phyloP scores from a whole-genome alignment of 345 rosid species.

The Salix udensis region DNA sequence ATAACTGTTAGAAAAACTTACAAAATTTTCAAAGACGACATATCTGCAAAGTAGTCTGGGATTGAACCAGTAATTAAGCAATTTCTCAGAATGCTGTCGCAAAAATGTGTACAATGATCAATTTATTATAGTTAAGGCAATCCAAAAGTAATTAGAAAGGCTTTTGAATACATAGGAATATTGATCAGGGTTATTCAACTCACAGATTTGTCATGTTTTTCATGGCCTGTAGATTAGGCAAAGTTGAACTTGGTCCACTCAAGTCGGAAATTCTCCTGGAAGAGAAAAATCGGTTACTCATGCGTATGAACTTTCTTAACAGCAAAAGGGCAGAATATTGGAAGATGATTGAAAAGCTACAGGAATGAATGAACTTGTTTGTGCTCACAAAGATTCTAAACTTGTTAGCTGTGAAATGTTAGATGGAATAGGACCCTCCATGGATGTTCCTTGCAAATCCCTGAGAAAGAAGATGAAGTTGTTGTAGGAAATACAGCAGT shows the following conservation, averaged over 20 bases:
- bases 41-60: slow-evolving; percentile 12
- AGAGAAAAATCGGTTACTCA: background rate
- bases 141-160: background rate
- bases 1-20: slow-evolving; percentile 36
- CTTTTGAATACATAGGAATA: too few species aligned
- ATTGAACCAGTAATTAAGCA: slow-evolving; percentile 53
- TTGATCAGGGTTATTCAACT: slow-evolving; percentile 25
- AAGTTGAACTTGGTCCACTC: slow-evolving; percentile 40
- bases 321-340: background rate
- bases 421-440: slow-evolving; percentile 85
- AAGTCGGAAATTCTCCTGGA: slow-evolving; percentile 70
- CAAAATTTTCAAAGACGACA: slow-evolving; percentile 14
- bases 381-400: slow-evolving; percentile 52
- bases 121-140: too few species aligned
- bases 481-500: too few species aligned
- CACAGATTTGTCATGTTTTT: slow-evolving; percentile 35
- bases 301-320: background rate
- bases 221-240: slow-evolving; percentile 47
- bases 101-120: too few species aligned
- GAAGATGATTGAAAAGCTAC: background rate
- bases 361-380: background rate
- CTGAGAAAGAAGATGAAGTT: slow-evolving; percentile 26
- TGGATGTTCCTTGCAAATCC: slow-evolving; percentile 70
- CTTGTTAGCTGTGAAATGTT: slow-evolving; percentile 46
- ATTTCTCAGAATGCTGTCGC: slow-evolving; percentile 36